A percentile compares a stretch with the other conserved stretches of the same genome.
phyloP scores from a whole-genome alignment of 371 early-diverging fungal species.

The Thermomucor indicae-seudaticae region DNA sequence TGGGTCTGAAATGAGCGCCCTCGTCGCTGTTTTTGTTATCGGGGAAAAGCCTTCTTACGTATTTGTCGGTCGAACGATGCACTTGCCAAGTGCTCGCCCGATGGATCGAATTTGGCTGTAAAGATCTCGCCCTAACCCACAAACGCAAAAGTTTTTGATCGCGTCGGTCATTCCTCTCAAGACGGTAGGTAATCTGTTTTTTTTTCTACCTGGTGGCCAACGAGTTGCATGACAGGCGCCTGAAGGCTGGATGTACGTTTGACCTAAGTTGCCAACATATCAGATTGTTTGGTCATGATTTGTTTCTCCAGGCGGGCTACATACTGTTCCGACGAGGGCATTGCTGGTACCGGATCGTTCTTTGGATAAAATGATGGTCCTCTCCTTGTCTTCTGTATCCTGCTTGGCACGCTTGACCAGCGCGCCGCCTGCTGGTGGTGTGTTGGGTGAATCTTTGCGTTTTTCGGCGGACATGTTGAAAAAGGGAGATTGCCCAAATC shows the following conservation, averaged over 20 bases:
- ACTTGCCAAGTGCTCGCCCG: slow-evolving; percentile 83
- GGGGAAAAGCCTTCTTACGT: too few species aligned
- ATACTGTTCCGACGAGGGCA: slow-evolving; percentile 62
- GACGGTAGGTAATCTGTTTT: not conserved
- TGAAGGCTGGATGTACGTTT: slow-evolving; percentile 83
- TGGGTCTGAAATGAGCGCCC: too few species aligned
- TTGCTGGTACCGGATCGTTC: slow-evolving; percentile 51
- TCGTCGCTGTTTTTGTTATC: too few species aligned
- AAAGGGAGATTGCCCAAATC: not conserved
- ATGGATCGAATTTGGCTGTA: slow-evolving; percentile 79
- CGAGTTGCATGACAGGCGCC: slow-evolving; percentile 86
- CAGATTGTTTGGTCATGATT: not conserved
- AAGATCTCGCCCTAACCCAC: slow-evolving; percentile 84
- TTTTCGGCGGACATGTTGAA: slow-evolving; percentile 32
- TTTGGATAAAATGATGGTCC: slow-evolving; percentile 45
- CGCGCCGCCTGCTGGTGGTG: slow-evolving; percentile 30
- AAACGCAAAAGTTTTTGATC: too few species aligned
- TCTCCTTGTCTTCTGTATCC: slow-evolving; percentile 24
- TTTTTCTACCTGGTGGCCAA: slow-evolving; percentile 64
- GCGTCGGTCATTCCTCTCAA: too few species aligned
- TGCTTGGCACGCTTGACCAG: slow-evolving; percentile 55
- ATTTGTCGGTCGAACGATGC: slow-evolving; percentile 81
- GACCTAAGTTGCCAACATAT: slow-evolving; percentile 33
- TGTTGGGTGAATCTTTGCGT: slow-evolving; percentile 41
- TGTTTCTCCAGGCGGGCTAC: slow-evolving; percentile 11